Conservation (phyloP, 768 basidiomycete genomes). For the Auricularia auricula-judae region DNA sequence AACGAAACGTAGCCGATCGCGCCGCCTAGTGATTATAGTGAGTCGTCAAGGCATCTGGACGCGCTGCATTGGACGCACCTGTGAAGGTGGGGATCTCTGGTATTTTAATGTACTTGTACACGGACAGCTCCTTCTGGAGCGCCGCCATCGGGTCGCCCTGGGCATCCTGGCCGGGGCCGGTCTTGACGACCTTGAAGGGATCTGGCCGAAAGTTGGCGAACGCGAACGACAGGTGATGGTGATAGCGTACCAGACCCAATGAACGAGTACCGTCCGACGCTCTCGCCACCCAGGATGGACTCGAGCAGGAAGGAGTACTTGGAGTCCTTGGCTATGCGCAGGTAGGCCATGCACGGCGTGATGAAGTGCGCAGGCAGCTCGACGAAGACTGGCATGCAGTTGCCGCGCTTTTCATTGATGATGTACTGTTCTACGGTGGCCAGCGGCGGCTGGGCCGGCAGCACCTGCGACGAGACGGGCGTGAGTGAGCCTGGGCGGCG, state of each 20-base stretch:
- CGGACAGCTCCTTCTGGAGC: slow-evolving; percentile 75
- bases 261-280: slow-evolving; percentile 88
- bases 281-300: slow-evolving; percentile 84
- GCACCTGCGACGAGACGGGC: slow-evolving; percentile 8
- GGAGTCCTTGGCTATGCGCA: slow-evolving; percentile 83
- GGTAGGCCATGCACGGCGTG: slow-evolving; percentile 94
- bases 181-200: slow-evolving; percentile 84
- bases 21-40: slow-evolving; percentile 44
- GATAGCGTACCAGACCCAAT: slow-evolving; percentile 77
- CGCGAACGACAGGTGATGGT: background rate
- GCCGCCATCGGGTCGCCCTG: slow-evolving; percentile 79
- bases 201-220: slow-evolving; percentile 35
- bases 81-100: slow-evolving; percentile 92
- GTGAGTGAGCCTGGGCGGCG: background rate
- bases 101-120: slow-evolving; percentile 84
- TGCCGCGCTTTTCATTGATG: slow-evolving; percentile 72
- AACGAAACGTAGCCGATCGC: slow-evolving; percentile 96
- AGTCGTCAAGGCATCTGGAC: background rate
- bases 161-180: slow-evolving; percentile 73
- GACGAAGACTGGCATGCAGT: slow-evolving; percentile 87
- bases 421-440: slow-evolving; percentile 69
- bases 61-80: slow-evolving; percentile 17
- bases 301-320: slow-evolving; percentile 94
- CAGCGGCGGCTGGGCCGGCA: slow-evolving; percentile 61
- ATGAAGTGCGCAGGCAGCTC: slow-evolving; percentile 92